Conservation (phyloP, 192 early-diverging fungal species). For the Umbelopsis vinacea region DNA sequence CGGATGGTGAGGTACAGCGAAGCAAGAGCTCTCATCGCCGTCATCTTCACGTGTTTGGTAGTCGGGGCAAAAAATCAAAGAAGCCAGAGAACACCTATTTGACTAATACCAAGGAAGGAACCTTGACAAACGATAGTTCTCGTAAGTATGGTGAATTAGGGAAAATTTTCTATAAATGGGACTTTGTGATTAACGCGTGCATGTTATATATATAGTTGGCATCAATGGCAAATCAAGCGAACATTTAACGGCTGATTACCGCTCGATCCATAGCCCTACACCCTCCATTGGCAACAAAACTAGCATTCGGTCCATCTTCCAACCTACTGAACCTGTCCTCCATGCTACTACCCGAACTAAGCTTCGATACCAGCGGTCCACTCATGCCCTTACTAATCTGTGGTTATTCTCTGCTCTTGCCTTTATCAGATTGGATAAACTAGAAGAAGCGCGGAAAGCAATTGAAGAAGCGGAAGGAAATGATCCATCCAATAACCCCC, state of each 20-base stretch:
- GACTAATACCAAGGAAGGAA: background rate
- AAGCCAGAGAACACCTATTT: background rate
- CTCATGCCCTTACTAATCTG: slow-evolving; percentile 49
- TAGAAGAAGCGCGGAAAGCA: slow-evolving; percentile 60
- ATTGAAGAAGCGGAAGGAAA: slow-evolving; percentile 60
- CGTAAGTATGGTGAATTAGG: background rate
- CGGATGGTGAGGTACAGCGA: background rate
- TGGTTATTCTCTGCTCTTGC: slow-evolving; percentile 60
- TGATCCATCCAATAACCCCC: slow-evolving; percentile 45
- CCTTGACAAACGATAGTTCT: background rate
- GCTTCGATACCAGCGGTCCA: slow-evolving; percentile 47
- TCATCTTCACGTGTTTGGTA: slow-evolving; percentile 31
- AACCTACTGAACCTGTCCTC: slow-evolving; percentile 32
- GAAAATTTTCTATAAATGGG: no score
- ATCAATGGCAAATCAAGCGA: background rate
- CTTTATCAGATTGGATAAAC: slow-evolving; percentile 49
- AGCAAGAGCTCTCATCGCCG: slow-evolving; percentile 23
- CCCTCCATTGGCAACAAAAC: slow-evolving; percentile 40
- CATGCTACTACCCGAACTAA: slow-evolving; percentile 41
- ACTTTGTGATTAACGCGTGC: no score
- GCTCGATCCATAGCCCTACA: slow-evolving; percentile 41
- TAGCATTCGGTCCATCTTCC: slow-evolving; percentile 35
- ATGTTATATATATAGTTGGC: no score
- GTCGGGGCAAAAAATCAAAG: slow-evolving; percentile 3
- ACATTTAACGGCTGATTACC: background rate